Evolutionary conservation across 768 basidiomycete species (phyloP).

Genomic region (Hirschioporus abietinus): DNA sequence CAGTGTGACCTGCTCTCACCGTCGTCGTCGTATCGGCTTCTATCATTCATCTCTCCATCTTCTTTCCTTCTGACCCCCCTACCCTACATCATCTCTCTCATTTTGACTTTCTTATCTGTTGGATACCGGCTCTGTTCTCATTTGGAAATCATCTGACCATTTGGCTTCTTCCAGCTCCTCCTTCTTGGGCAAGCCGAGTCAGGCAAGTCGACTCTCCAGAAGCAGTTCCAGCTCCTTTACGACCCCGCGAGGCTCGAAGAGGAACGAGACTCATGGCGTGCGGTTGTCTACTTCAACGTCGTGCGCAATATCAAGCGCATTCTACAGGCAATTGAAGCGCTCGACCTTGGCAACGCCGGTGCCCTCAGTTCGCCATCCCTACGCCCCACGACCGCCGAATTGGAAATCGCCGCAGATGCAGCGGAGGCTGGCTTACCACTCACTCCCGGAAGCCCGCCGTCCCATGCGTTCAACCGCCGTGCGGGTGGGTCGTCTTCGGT

Average conservation of each 20-base stretch:
- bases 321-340: constrained; percentile 49
- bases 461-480: neutral
- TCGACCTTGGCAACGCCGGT: constrained; percentile 6
- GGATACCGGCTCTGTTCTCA: neutral
- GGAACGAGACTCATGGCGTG: constrained; percentile 67
- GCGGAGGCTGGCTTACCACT: neutral
- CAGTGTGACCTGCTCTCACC: neutral
- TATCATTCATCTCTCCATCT: no score
- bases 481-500: constrained; percentile 6
- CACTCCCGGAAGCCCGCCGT: neutral
- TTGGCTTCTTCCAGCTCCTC: constrained; percentile 41
- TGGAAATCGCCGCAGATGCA: neutral
- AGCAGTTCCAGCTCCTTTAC: constrained; percentile 81
- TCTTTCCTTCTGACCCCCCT: neutral
- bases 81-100: neutral
- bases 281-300: constrained; percentile 70
- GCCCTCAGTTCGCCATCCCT: constrained; percentile 20
- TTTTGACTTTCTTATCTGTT: neutral
- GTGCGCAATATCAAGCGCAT: constrained; percentile 68
- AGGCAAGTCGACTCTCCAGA: constrained; percentile 72
- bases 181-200: constrained; percentile 77
- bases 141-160: neutral
- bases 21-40: neutral
- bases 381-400: neutral
- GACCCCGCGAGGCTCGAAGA: constrained; percentile 62